A percentile compares a stretch with the other conserved stretches of the same genome.
These are phyloP conservation scores for Hericium rajendrae DNA, from an alignment of 768 basidiomycete species.

Conservation along the genomic window DNA sequence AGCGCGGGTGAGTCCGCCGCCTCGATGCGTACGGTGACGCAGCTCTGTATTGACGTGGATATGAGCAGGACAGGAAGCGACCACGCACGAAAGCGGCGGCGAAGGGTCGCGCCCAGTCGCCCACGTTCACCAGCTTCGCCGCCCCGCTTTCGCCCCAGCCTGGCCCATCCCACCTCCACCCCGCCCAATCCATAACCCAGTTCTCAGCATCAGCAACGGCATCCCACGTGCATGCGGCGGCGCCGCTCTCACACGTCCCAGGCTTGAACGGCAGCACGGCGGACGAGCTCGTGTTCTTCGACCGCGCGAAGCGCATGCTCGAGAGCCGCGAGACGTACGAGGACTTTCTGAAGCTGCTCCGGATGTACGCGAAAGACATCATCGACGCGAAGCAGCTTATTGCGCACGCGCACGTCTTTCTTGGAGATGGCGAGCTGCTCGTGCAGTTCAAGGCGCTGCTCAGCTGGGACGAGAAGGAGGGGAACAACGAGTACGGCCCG, in stretches of 20 bases:
- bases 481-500: slow-evolving; percentile 57
- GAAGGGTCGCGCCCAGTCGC: slow-evolving; percentile 13
- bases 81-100: slow-evolving; percentile 8
- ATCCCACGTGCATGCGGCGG: slow-evolving; percentile 8
- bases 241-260: slow-evolving; percentile 2
- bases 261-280: slow-evolving; percentile 25
- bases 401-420: slow-evolving; percentile 69
- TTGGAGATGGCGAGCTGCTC: slow-evolving; percentile 75
- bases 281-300: slow-evolving; percentile 89
- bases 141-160: slow-evolving; percentile 12
- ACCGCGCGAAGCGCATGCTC: slow-evolving; percentile 75
- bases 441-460: slow-evolving; percentile 80
- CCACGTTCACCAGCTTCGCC: slow-evolving; percentile 12
- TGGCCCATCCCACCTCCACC: slow-evolving; percentile 7
- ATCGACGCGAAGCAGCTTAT: slow-evolving; percentile 80
- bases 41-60: background rate
- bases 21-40: background rate
- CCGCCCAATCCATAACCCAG: slow-evolving; percentile 2
- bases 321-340: slow-evolving; percentile 75
- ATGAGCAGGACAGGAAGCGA: slow-evolving; percentile 11
- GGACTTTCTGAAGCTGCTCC: slow-evolving; percentile 90
- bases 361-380: slow-evolving; percentile 84
- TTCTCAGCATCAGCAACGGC: slow-evolving; percentile 2
- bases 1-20: slow-evolving; percentile 5
- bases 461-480: slow-evolving; percentile 62